Base-by-base conservation (phyloP, 1,284 basidiomycete genomes). In the Tilletiopsis washingtonensis region DNA sequence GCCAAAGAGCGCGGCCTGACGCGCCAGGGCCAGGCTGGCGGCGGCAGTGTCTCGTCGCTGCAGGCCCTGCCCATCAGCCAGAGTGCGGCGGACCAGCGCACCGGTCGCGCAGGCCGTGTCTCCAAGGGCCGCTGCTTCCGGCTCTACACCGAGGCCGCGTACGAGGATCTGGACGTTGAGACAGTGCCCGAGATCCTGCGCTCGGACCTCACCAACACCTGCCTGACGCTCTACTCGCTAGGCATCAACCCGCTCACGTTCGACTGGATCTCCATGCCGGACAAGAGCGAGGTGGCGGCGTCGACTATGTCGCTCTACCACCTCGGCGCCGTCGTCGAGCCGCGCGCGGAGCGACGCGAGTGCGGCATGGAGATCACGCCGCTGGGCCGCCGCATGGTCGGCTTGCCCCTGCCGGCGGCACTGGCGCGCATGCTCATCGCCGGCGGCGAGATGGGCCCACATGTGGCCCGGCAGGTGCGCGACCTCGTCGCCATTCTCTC, bases 1-100 rank as follows among this genome's bases (percentile, higher is more conserved):
- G 88, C 86, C 66, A 99, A 99, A 75, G 91, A 97, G 75, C 94
- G 17, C n/a, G 43, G 21, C 40, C 48, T 12, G 45, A 27, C 53
- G 90, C 86, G 80, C n/a, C 19, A 38, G 12, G 32, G 26, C 48
- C 36, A 49, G 37, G 14, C 20, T 7, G 36, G 15, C 26, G n/a
- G 39, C 29, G 43, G 23, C 21, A 49, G 19, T 3, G 6, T 32
- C n/a, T 4, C 25, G 24, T 20, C 21, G 7, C 58, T 71, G 2
- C 55, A 62, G 43, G 54, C 60, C n/a, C 51, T 56, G 26, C 57
- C 67, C 43, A 65, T 73, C 40, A 57, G 57, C 15, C 61, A 67
- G 45, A 62, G 61, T 3, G 60, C 64, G 2, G 69, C 64, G n/a
- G 24, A 54, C 25, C 68, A 72, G 47, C 48, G 69, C 25, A 56